Evolutionary conservation across 371 early-diverging fungal genomes (phyloP).

Genomic region (Mucor piriformis): DNA sequence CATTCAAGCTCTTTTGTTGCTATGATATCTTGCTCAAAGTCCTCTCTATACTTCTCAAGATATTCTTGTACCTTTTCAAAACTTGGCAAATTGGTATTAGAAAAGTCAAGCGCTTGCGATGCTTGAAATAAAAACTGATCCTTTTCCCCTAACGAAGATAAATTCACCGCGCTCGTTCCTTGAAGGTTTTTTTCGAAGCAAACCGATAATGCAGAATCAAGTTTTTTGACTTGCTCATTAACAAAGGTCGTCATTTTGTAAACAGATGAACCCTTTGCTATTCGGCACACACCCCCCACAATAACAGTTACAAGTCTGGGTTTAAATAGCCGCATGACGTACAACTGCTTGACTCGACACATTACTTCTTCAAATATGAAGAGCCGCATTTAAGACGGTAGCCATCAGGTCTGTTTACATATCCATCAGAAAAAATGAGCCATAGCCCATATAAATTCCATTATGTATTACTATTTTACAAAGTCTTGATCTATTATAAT

Average conservation of each 20-base stretch:
- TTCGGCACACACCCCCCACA: too few relatives aligned
- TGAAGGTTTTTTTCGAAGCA: conserved; percentile 15
- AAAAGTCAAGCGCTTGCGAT: conserved; percentile 34
- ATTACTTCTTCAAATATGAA: too few relatives aligned
- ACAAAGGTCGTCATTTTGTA: conserved; percentile 23
- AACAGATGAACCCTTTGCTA: too few relatives aligned
- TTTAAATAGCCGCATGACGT: too few relatives aligned
- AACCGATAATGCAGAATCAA: conserved; percentile 3
- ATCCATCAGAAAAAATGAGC: too few relatives aligned
- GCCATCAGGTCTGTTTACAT: too few relatives aligned
- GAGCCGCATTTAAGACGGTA: too few relatives aligned
- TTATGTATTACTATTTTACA: too few relatives aligned
- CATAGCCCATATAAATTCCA: too few relatives aligned
- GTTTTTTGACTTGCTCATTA: conserved; percentile 21
- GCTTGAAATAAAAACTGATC: conserved; percentile 34
- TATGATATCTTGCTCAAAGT: background rate
- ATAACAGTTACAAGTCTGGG: too few relatives aligned
- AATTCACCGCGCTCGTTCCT: background rate
- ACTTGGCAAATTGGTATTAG: conserved; percentile 13
- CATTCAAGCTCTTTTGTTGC: conserved; percentile 39
- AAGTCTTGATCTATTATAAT: too few relatives aligned
- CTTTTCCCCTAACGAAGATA: conserved; percentile 13
- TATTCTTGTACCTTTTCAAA: conserved; percentile 25
- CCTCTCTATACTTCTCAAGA: conserved; percentile 22
- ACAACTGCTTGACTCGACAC: too few relatives aligned